These are phyloP conservation scores for Xylaria arbuscula DNA, from an alignment of 2,329 filamentous ascomycete species.

Conservation along the genomic window DNA sequence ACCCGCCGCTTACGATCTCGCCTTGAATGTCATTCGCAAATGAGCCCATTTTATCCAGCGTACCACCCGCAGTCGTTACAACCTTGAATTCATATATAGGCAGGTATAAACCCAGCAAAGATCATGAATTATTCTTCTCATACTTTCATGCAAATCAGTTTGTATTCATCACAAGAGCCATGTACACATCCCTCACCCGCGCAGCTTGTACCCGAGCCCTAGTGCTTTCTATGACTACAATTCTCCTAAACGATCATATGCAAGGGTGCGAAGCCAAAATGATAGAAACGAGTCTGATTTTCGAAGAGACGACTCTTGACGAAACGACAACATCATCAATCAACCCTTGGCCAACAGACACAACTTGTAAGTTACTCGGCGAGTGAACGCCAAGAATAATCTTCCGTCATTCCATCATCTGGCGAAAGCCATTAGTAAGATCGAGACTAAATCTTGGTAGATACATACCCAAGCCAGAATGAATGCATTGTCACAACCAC, in stretches of 20 bases:
- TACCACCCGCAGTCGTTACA: background rate
- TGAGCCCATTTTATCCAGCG: background rate
- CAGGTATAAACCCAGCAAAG: background rate
- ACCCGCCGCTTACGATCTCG: background rate
- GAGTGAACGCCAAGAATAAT: background rate
- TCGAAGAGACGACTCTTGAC: background rate
- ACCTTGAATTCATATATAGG: background rate
- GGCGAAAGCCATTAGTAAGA: background rate
- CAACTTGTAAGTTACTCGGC: constrained; percentile 12
- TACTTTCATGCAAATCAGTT: background rate
- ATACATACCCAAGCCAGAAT: constrained; percentile 6
- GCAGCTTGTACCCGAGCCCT: background rate
- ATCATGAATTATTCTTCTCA: background rate
- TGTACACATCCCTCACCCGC: background rate
- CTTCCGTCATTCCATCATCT: too few relatives aligned
- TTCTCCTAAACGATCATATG: background rate
- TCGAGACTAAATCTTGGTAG: background rate
- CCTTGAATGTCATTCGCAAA: too few relatives aligned
- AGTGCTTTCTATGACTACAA: background rate
- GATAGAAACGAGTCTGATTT: background rate
- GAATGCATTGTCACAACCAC: constrained; percentile 13
- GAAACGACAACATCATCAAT: constrained; percentile 18
- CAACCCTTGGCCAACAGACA: constrained; percentile 25
- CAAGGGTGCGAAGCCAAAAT: background rate
- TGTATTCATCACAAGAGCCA: background rate